phyloP scores from a whole-genome alignment of 2,329 filamentous ascomycete species.

The Pseudogymnoascus sp. region DNA sequence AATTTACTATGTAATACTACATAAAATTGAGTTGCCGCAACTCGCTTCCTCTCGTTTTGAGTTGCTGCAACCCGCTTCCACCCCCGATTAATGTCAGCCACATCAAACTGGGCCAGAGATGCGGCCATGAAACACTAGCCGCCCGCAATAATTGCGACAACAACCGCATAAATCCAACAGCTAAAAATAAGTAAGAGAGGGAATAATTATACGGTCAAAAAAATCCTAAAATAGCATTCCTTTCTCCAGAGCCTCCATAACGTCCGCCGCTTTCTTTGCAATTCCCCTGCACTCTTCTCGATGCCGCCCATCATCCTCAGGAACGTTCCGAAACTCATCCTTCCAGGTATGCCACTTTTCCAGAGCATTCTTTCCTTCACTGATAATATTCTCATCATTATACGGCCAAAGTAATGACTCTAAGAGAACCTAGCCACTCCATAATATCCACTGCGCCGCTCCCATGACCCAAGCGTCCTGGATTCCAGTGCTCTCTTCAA shows the following conservation, averaged over 20 bases:
- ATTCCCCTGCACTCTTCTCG: background rate
- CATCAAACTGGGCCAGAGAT: background rate
- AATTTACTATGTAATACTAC: no score
- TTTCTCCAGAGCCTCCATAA: background rate
- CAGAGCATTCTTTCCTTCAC: background rate
- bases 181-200: background rate
- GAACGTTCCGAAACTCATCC: background rate
- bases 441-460: background rate
- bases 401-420: background rate
- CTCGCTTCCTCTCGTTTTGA: no score
- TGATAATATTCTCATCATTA: background rate
- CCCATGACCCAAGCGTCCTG: background rate
- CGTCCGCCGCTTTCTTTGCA: background rate
- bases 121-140: background rate
- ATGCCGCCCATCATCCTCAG: background rate
- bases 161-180: background rate
- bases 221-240: background rate
- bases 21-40: no score
- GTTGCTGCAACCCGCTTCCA: no score
- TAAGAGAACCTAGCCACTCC: background rate
- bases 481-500: background rate
- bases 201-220: background rate
- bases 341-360: background rate
- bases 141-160: background rate
- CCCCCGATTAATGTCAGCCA: no score